Conservation (phyloP, 345 rosid species). For the Murraya paniculata region DNA sequence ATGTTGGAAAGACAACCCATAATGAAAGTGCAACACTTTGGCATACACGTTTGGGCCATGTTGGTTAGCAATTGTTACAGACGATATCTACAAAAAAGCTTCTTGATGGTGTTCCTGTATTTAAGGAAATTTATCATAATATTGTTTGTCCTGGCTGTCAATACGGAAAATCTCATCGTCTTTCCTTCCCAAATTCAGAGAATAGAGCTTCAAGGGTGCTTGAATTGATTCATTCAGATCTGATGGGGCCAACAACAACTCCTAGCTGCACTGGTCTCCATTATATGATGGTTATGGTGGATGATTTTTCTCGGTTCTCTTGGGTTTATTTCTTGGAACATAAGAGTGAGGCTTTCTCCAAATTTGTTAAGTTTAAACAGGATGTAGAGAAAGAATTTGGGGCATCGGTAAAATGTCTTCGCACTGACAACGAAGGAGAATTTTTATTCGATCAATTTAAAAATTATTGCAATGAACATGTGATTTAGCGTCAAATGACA, state of each 20-base stretch:
- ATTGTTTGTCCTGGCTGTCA: background rate
- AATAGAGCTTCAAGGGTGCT: background rate
- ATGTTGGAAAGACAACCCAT: background rate
- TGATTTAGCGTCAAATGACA: too few relatives aligned
- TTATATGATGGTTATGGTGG: slow-evolving; percentile 4
- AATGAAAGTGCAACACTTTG: background rate
- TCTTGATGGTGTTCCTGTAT: too few relatives aligned
- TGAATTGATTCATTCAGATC: background rate
- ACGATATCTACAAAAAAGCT: too few relatives aligned
- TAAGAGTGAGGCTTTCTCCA: slow-evolving; percentile 1
- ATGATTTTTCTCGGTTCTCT: background rate
- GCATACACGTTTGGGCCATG: too few relatives aligned
- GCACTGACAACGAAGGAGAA: too few relatives aligned
- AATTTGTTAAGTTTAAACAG: background rate
- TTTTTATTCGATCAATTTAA: too few relatives aligned
- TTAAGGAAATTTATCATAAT: too few relatives aligned
- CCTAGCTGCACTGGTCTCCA: background rate
- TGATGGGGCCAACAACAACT: slow-evolving; percentile 3
- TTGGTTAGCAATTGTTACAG: too few relatives aligned
- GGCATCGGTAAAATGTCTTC: too few relatives aligned
- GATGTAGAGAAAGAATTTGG: background rate
- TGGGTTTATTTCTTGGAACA: slow-evolving; percentile 7
- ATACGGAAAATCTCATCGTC: background rate
- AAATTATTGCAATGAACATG: too few relatives aligned
- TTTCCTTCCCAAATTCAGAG: background rate